Base-by-base conservation (phyloP, 768 basidiomycete species). In the Goffeauzyma gilvescens region DNA sequence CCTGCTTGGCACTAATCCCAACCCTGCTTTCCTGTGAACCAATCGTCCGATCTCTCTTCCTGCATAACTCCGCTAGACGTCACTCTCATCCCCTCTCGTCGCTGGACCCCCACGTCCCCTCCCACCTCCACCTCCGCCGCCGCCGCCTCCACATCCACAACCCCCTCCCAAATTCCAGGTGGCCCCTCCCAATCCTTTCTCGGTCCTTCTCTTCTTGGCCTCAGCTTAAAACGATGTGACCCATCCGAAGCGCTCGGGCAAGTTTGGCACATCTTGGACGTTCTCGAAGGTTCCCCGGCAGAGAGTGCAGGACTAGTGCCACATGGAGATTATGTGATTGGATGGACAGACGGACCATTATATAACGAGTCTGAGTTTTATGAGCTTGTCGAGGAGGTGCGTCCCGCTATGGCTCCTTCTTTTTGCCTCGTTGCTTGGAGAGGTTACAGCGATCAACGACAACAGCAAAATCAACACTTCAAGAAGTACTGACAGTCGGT, bases 191-290 rank as follows among this genome's bases (percentile, higher is more conserved):
- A 55, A 35, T 64, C 65, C 9, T 64, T 63, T 34, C 61, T 53
- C 26, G 61, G 66, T 49, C 89, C 90, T 4, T 90, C 87, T 7
- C 64, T 96, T n/a, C 71, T 98, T 20, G 93, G 93, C 1, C 70
- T 98, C 6, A 86, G 81, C 55, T 78, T 96, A 75, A 75, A 90
- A 17, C 73, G 95, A 58, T 98, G 93, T 58, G 75, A 82, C 59
- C 87, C 90, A 4, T 79, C 83, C 53, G 70, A 74, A 38, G 81
- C 90, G 13, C 68, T 83, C 15, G 86, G 95, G 57, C 84, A 81
- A 50, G 87, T 98, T 5, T 98, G 93, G 89, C 93, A 96, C 64
- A 86, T 98, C 30, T 70, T 98, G 34, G 93, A 98, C 58, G 86
- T 98, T 12, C 67, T 90, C 30, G 90, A 98, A 62, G 90, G 86